These are phyloP conservation scores for Lyophyllum semitale DNA, from an alignment of 768 basidiomycete genomes.

Conservation along the genomic window DNA sequence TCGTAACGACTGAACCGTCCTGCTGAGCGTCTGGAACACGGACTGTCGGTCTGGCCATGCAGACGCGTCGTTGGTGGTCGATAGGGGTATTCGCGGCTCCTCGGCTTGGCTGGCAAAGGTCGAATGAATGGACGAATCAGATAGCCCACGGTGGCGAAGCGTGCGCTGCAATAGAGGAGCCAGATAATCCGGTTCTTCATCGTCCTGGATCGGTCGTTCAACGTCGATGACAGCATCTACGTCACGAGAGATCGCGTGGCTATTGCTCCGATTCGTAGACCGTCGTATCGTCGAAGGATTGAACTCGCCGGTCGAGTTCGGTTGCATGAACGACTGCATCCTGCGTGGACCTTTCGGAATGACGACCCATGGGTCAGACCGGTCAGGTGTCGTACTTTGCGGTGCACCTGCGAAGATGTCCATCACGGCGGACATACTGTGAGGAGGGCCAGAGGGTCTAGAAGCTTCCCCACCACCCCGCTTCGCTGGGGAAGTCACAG, in stretches of 20 bases:
- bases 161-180: constrained; percentile 66
- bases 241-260: constrained; percentile 53
- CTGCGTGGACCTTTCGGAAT: constrained; percentile 43
- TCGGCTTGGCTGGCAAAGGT: constrained; percentile 68
- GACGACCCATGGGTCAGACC: constrained; percentile 80
- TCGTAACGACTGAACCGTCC: constrained; percentile 53
- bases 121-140: constrained; percentile 90
- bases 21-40: constrained; percentile 54
- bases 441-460: constrained; percentile 5
- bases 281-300: constrained; percentile 13
- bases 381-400: constrained; percentile 48
- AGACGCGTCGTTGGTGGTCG: not conserved
- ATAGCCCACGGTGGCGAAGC: constrained; percentile 77
- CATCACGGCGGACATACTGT: constrained; percentile 50
- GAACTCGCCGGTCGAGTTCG: constrained; percentile 8
- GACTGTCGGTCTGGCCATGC: constrained; percentile 44
- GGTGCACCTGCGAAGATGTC: constrained; percentile 94
- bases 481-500: constrained; percentile 27
- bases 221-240: constrained; percentile 81
- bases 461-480: constrained; percentile 2
- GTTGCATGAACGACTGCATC: constrained; percentile 29
- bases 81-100: constrained; percentile 19
- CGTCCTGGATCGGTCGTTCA: constrained; percentile 32
- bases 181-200: constrained; percentile 43
- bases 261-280: constrained; percentile 20